Conservation (phyloP, 1,139 yeast species). For the Starmera stellimalicola region DNA sequence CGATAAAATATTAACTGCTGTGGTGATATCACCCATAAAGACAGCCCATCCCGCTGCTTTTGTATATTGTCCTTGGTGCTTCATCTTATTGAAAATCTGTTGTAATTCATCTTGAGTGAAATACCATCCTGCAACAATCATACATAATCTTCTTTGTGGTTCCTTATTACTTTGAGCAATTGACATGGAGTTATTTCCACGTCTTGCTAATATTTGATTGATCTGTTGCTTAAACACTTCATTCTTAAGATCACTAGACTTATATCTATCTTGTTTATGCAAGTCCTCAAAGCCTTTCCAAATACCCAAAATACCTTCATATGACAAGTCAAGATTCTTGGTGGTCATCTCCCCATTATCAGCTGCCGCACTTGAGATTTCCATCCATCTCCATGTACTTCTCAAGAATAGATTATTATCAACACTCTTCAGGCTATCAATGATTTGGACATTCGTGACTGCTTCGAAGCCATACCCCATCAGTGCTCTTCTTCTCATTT, state of each 20-base stretch:
- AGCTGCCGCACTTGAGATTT: slow-evolving; percentile 58
- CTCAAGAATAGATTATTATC: slow-evolving; percentile 53
- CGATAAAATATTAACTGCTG: slow-evolving; percentile 67
- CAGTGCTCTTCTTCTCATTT: slow-evolving; percentile 61
- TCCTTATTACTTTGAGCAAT: slow-evolving; percentile 39
- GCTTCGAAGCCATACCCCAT: slow-evolving; percentile 71
- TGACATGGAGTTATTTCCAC: slow-evolving; percentile 13
- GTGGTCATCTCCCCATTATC: slow-evolving; percentile 62
- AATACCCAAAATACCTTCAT: slow-evolving; percentile 79
- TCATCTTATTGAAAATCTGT: slow-evolving; percentile 49
- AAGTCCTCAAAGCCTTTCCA: slow-evolving; percentile 78
- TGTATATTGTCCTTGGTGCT: slow-evolving; percentile 54
- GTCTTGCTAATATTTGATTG: slow-evolving; percentile 11
- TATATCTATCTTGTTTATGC: slow-evolving; percentile 42
- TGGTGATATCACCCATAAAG: slow-evolving; percentile 78
- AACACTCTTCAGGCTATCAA: slow-evolving; percentile 42
- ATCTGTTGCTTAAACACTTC: slow-evolving; percentile 14
- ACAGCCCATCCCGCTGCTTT: slow-evolving; percentile 99
- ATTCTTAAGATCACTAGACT: slow-evolving; percentile 35
- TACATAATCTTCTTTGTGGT: slow-evolving; percentile 63
- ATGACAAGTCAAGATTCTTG: slow-evolving; percentile 67
- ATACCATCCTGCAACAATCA: slow-evolving; percentile 90
- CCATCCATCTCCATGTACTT: slow-evolving; percentile 88
- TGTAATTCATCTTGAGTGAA: slow-evolving; percentile 72
- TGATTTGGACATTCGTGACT: slow-evolving; percentile 48